Percentiles rank a stretch among this genome's conserved stretches.
Conservation (phyloP, 2,329 filamentous ascomycete species). For the Monosporascus sp. region DNA sequence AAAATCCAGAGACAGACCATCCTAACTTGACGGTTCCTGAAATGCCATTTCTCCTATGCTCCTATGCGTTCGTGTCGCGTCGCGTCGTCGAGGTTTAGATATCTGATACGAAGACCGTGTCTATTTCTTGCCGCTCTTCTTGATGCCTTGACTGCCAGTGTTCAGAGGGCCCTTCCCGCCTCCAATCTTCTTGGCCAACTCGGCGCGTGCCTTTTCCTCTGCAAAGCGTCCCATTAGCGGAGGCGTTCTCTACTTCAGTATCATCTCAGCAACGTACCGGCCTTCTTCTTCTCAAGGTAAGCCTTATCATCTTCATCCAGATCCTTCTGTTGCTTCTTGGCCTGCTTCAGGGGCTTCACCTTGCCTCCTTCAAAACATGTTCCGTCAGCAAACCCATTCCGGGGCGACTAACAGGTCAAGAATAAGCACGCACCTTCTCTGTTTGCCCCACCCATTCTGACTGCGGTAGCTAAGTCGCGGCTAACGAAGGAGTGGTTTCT, state of each 20-base stretch:
- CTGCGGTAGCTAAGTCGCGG: constrained; percentile 6
- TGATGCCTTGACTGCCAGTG: constrained; percentile 81
- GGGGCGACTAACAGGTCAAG: background rate
- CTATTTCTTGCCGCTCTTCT: constrained; percentile 98
- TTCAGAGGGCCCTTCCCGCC: constrained; percentile 80
- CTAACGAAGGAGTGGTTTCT: background rate
- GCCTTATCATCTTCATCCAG: constrained; percentile 83
- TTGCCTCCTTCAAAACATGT: constrained; percentile 59
- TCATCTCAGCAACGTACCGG: constrained; percentile 52
- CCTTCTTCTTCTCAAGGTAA: constrained; percentile 76
- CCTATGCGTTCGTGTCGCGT: constrained; percentile 11
- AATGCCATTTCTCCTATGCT: constrained; percentile 4
- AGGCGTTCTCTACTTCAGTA: background rate
- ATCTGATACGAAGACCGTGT: constrained; percentile 7
- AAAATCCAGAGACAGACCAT: constrained; percentile 1
- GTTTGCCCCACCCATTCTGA: constrained; percentile 59
- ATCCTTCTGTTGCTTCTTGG: constrained; percentile 80
- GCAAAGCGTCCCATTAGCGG: constrained; percentile 7
- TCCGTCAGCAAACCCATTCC: constrained; percentile 4
- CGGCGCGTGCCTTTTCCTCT: constrained; percentile 84
- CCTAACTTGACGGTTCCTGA: too few species aligned
- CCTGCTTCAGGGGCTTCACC: constrained; percentile 77
- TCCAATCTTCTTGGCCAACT: constrained; percentile 72
- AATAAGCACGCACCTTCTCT: constrained; percentile 51
- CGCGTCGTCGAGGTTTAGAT: constrained; percentile 15